Evolutionary conservation across 75 land plant species (phyloP), one percentile per base, ranked within the genome.

Genomic region (Selaginella tamariscina): DNA sequence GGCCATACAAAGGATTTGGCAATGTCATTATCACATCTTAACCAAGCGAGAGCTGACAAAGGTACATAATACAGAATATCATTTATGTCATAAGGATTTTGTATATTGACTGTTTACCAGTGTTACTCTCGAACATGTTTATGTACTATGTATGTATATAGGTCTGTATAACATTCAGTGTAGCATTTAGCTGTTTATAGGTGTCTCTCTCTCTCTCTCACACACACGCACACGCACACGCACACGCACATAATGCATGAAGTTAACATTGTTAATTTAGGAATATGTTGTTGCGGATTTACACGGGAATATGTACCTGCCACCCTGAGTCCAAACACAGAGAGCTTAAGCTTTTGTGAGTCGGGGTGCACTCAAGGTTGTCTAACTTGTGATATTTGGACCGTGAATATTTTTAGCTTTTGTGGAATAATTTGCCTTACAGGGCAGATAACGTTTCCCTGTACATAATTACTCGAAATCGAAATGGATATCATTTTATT

Each of bases 1-100:
- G 96, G 88, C 83, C 18, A 64, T 88, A 63, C 96, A 91, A 49
- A 80, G 86, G 70, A 91, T 88, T 27, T 91, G 92, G 96, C 96
- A 91, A 73, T 73, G 84, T 57, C 96, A 91, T 64, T 88, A 91
- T 68, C 96, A 91, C 62, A 91, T 91, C 29, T 79, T 91, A 0
- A 83, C 96, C 27, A 91, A 91, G 66, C 81, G 85, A 64, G 92
- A 85, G 77, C 92, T 88, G n/a, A 88, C 93, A 26, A 82, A 91
- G 85, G 96, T 79, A 72, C 68, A 27, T 44, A 29, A 65, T 1
- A 2, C 22, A 18, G 29, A 8, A 2, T 24, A 20, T 8, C 2
- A 1, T 65, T 27, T 1, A 30, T 30, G 5, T 2, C 20, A 21
- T 65, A 49, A 13, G 11, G 11, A 13, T 20, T 49, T 13, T 49